Percentiles rank a stretch among this genome's conserved stretches.
phyloP scores from a whole-genome alignment of 768 basidiomycete genomes.

The Roridomyces roridus region DNA sequence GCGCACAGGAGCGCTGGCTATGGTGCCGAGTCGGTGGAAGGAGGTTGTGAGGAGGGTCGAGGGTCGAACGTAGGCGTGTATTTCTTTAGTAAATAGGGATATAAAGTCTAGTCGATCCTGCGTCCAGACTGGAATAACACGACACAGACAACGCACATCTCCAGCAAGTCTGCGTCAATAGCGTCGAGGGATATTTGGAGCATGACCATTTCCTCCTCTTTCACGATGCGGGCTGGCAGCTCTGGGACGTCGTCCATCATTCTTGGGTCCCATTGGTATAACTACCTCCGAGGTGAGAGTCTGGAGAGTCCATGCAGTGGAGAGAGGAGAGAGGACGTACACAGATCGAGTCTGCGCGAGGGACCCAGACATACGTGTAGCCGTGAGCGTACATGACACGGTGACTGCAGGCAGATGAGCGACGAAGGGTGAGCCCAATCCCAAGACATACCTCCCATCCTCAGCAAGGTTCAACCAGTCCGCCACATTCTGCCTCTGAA shows the following conservation, averaged over 20 bases:
- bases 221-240: neutral
- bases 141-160: conserved; percentile 4
- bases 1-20: neutral
- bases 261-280: conserved; percentile 5
- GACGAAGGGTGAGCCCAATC: no score
- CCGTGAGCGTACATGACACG: conserved; percentile 10
- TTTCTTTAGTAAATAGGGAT: no score
- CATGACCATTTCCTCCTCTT: conserved; percentile 1
- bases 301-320: neutral
- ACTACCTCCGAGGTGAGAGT: neutral
- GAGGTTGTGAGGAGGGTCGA: neutral
- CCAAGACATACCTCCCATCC: neutral
- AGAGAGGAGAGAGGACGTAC: neutral
- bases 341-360: neutral
- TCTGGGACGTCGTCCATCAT: neutral
- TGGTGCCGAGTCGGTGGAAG: conserved; percentile 1
- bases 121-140: conserved; percentile 7
- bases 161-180: neutral
- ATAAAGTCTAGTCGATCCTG: conserved; percentile 9
- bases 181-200: conserved; percentile 1
- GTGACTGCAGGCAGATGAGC: neutral
- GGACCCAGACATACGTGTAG: conserved; percentile 5
- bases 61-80: no score
- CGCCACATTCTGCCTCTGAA: conserved; percentile 1
- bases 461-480: conserved; percentile 1